phyloP scores from a whole-genome alignment of 177 flowering plant species.

The Vitis hybrid region DNA sequence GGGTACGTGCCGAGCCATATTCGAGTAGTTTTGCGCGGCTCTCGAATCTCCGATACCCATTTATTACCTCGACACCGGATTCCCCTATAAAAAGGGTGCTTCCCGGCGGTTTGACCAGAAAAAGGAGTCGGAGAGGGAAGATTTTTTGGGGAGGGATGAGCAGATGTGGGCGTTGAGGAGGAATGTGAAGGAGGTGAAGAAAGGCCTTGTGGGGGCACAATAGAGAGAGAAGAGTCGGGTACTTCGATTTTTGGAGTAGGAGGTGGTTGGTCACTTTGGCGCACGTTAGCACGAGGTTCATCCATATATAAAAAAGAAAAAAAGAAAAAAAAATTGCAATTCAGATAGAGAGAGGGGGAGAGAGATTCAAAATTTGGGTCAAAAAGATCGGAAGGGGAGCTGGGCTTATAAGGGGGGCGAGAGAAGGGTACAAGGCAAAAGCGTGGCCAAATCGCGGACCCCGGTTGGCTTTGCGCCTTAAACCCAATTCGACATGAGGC shows the following conservation, averaged over 20 bases:
- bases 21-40: slow-evolving; percentile 55
- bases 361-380: neutral
- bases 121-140: neutral
- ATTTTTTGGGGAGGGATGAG: neutral
- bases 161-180: neutral
- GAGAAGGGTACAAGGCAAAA: neutral
- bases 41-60: slow-evolving; percentile 76
- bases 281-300: neutral
- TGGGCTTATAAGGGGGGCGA: neutral
- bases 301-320: neutral
- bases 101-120: slow-evolving; percentile 6
- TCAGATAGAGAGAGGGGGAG: neutral
- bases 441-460: slow-evolving; percentile 42
- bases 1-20: slow-evolving; percentile 74
- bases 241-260: neutral
- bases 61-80: slow-evolving; percentile 52
- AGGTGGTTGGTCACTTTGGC: neutral
- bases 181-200: neutral
- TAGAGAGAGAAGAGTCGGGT: neutral
- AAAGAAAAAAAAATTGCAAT: no score
- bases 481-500: no score
- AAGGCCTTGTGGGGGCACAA: neutral
- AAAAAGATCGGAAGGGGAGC: neutral
- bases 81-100: slow-evolving; percentile 38
- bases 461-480: neutral